Evolutionary conservation across 192 early-diverging fungal species (phyloP), one percentile per base, ranked within the genome.

Genomic region (Gigaspora rosea): DNA sequence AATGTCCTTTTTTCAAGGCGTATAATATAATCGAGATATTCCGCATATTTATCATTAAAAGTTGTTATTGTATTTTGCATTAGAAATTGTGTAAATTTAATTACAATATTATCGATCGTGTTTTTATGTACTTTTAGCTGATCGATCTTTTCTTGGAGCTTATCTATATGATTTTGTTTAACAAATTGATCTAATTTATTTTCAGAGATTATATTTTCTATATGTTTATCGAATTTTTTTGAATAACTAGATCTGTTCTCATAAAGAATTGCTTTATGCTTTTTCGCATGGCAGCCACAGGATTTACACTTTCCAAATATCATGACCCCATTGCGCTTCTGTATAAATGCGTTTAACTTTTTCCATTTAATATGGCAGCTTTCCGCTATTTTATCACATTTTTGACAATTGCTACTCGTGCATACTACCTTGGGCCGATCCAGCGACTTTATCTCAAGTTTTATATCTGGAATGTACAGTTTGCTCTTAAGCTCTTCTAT

Each of bases 221-320:
- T 63, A 12, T 59, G 52, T 36, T 54, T 15, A 41, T 82, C 78
- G 11, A 78, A 59, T 7, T 54, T 71, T 63, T 76, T 47, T 41
- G 70, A 77, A 32, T 73, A 59, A 52, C 73, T 66, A 48, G 49
- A 48, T 63, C 1, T 79, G 22, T 33, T 35, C 32, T 79, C 78
- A 32, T 69, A 59, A 10, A 18, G 57, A 46, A 79, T 33, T 46
- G 73, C 71, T 75, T 73, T 82, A 76, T 79, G 81, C 13, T 56
- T 69, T 35, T 75, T 50, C 81, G 75, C 79, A 13, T 11, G n/a
- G 62, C 81, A 82, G 18, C 63, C 63, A 77, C 81, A 82, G n/a
- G 35, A 20, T 63, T 27, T 54, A 70, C 81, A 82, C 15, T 16
- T 79, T 46, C 66, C 75, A 18, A 22, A 59, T 27, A n/a, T 47